Evolutionary conservation across 306 rosid genomes (phyloP).

Genomic region (Chamaecrista fasciculata): DNA sequence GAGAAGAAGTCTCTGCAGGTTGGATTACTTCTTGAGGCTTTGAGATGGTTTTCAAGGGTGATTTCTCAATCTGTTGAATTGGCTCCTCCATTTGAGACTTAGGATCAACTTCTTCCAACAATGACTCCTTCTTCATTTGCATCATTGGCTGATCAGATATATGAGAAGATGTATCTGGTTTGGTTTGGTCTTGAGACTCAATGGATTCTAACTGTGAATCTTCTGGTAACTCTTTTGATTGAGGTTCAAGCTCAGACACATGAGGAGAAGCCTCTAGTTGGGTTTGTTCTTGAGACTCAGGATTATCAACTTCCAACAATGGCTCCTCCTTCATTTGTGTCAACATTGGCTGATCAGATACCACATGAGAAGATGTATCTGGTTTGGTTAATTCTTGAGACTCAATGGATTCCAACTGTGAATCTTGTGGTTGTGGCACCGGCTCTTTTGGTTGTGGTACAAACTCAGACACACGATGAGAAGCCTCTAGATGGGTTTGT

Average conservation of each 20-base stretch:
- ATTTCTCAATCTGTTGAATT: no score
- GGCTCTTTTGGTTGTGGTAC: background rate
- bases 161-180: no score
- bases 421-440: no score
- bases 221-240: background rate
- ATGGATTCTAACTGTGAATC: background rate
- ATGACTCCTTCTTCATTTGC: no score
- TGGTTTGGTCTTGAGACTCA: background rate
- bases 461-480: background rate
- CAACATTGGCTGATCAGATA: background rate
- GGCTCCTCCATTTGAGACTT: no score
- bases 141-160: no score
- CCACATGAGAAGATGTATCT: background rate
- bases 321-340: background rate
- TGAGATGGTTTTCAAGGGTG: no score
- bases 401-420: background rate
- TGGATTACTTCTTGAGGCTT: no score
- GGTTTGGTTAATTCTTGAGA: conserved; percentile 1
- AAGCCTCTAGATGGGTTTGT: background rate
- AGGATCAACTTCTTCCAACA: no score
- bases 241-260: background rate
- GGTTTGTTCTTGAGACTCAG: background rate
- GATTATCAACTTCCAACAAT: no score
- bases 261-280: conserved; percentile 8
- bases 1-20: no score